Base-by-base conservation (phyloP, 1,284 basidiomycete species). In the Puccinia novopanici region DNA sequence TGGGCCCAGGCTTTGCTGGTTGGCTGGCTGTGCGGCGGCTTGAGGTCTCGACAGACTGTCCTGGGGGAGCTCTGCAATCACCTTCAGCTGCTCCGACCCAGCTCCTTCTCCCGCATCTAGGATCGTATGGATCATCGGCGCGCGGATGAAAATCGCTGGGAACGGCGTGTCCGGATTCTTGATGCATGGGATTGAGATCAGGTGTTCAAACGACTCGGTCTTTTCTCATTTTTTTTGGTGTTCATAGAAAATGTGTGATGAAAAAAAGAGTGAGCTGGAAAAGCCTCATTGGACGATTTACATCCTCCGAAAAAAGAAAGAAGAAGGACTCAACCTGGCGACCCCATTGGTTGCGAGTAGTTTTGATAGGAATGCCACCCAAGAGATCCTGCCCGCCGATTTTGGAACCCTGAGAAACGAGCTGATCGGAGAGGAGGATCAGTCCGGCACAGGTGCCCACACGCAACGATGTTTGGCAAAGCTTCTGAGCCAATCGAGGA, bases 361-460 rank as follows among this genome's bases (percentile, higher is more conserved):
- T 91, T 15, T 89, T 89, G 81, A 96, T 88, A 22, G 91, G 91
- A 81, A 98, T 89, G 22, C 92, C 95, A 40, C 91, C 91, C 24
- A 98, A 88, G 17, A 95, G 88, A 83, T 95, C 92, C 86, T 95
- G 94, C 1, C 93, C 93, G 55, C 92, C 93, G 84, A 91, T 92
- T 88, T 95, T 96, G 15, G 91, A 89, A 70, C 92, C 92, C 82
- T 91, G 84, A 82, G 55, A 82, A 54, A 68, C 90, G 19, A 93
- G 89, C 10, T 88, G 86, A 82, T 91, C 88, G 3, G 93, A 90
- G 61, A 98, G 89, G 71, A 98, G 88, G 82, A 99, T 98, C 83
- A 96, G 95, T 24, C 96, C 96, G 0, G 96, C 96, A 86, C 96
- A 99, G 0, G 95, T 98, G 2, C 96, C 93, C 94, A 99, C 0